Evolutionary conservation across 768 basidiomycete species (phyloP), one percentile per base, ranked within the genome.

Genomic region (Suillus clintonianus): DNA sequence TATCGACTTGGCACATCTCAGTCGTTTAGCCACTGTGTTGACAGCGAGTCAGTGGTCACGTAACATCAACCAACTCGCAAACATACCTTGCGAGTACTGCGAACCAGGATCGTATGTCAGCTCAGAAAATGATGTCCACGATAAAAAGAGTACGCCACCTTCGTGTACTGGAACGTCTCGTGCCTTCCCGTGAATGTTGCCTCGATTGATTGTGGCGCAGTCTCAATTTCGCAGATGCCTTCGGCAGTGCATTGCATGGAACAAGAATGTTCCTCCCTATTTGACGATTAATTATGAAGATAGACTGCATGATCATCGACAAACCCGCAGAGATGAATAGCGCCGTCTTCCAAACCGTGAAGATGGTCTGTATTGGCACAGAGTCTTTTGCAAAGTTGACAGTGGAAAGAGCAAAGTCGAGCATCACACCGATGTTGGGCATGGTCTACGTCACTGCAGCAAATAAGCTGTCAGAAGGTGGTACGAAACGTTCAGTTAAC

Each of bases 141-240:
- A 57, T 5, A 11, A 2, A 22, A 30, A 37, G 9, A 34, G 41
- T 22, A 34, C 61, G 69, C 32, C 58, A 85, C 88, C 79, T 88
- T 89, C 0, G 88, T 89, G 58, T 86, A 89, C 68, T 85, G 82
- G 67, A 88, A 89, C 1, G 82, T 86, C 63, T 86, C 85, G 58
- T 88, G 83, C 62, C 72, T 77, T 0, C 87, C 88, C 0, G 81
- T 82, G 65, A 89, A 89, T 0, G 85, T 87, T 4, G 86, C 85
- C 67, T 87, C 83, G 39, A 89, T 81, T 0, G 86, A 83, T 59
- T 84, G 82, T 1, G 88, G 88, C 0, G 81, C 76, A 0, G 82
- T 86, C 59, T 87, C 82, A 17, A 89, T 87, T 53, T 86, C 78
- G 60, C 87, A 88, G 22, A 82, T 83, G 3, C 88, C 87, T 0